Evolutionary conservation across 2,329 filamentous ascomycete genomes (phyloP), one percentile per base, ranked within the genome.

Genomic region (Monosporascus sp.): DNA sequence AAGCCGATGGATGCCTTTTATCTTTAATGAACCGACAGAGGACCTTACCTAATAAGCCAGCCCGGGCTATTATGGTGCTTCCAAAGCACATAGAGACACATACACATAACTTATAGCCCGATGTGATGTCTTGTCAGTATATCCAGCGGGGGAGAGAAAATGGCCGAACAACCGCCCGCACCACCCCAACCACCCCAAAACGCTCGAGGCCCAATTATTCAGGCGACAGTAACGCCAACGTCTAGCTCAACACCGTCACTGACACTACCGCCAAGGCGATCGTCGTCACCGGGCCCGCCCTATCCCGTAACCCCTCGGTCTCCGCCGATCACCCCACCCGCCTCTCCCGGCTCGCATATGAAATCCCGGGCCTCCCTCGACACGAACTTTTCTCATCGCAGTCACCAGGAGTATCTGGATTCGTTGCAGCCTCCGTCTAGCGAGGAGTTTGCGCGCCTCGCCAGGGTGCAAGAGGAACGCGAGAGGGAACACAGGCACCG

Each of bases 391-490:
- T 65, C 66, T n/a, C 53, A 58, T 44, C 58, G 55, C 20, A 65
- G 62, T 38, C 67, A 64, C 48, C 71, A 74, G 58, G 67, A 73
- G 55, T 82, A 82, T 62, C 71, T 82, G 67, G 77, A 79, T 53
- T 76, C 77, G 9, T 67, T 82, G 11, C 68, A 76, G 20, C 71
- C 74, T 44, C 79, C 79, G 2, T 76, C 77, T 1, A 59, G 58
- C 27, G 68, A 75, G 31, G 71, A 77, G 53, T 77, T 83, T 36
- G 67, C 74, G 56, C 72, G 72, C 54, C 81, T 85, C 48, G 69
- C 73, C 36, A 67, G 68, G 20, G 67, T 80, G 7, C 82, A 85
- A 60, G 68, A 77, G 48, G 59, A 72, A 48, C 75, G 72, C 40
- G 77, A 80, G 61, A 66, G 71, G 20, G 71, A 76, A 52, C 69